These are phyloP conservation scores for Rhizophora mangle DNA, from an alignment of 345 rosid genomes.

Conservation along the genomic window DNA sequence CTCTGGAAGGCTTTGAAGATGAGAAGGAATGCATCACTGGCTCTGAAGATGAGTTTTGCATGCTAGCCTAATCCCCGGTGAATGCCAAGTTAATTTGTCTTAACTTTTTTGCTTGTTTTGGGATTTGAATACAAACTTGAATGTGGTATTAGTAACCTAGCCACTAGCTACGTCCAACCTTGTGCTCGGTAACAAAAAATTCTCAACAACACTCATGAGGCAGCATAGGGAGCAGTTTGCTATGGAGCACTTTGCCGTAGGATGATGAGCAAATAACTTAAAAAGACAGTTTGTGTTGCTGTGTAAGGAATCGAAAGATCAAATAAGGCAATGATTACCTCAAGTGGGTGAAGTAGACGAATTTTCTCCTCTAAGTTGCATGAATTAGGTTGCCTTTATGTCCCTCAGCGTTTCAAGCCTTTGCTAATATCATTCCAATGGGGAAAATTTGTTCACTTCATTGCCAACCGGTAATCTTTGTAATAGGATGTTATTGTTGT, in stretches of 20 bases:
- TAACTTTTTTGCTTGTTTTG: not conserved
- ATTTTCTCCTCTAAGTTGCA: slow-evolving; percentile 42
- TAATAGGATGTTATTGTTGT: not conserved
- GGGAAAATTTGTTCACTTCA: slow-evolving; percentile 74
- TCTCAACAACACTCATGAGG: slow-evolving; percentile 29
- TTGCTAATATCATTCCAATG: not conserved
- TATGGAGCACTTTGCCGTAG: slow-evolving; percentile 52
- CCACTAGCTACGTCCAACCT: slow-evolving; percentile 24
- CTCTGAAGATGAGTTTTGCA: slow-evolving; percentile 50
- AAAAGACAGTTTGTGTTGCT: not conserved
- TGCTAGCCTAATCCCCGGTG: not conserved
- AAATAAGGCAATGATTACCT: slow-evolving; percentile 16
- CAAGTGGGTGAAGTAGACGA: slow-evolving; percentile 55
- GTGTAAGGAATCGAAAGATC: slow-evolving; percentile 11
- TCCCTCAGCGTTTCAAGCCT: not conserved
- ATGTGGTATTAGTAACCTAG: not conserved
- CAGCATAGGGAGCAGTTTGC: slow-evolving; percentile 54
- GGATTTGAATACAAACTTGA: not conserved
- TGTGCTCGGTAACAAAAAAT: slow-evolving; percentile 70
- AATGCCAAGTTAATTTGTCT: not conserved
- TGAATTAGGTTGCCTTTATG: not conserved
- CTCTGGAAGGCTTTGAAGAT: slow-evolving; percentile 57
- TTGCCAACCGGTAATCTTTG: slow-evolving; percentile 32
- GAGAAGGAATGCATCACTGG: slow-evolving; percentile 60
- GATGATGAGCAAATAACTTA: slow-evolving; percentile 24